phyloP scores from a whole-genome alignment of 331 rosid genomes.

The Rosa hybrid region DNA sequence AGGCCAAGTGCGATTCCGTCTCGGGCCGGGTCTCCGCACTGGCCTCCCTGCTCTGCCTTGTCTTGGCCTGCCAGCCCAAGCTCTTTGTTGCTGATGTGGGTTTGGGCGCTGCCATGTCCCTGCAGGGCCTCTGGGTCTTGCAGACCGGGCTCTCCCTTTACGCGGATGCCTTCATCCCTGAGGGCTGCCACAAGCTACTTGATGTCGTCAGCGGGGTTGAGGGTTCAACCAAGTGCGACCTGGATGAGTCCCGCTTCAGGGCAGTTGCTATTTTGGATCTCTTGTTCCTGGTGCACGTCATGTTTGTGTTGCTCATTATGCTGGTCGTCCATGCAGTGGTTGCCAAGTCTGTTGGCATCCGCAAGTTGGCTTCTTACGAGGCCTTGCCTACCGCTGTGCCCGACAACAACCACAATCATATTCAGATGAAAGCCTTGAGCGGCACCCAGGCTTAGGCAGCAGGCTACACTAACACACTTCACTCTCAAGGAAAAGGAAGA shows the following conservation, averaged over 20 bases:
- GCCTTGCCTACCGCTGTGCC: constrained; percentile 53
- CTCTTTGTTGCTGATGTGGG: constrained; percentile 69
- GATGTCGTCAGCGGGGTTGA: constrained; percentile 76
- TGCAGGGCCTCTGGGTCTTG: constrained; percentile 78
- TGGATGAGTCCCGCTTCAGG: constrained; percentile 70
- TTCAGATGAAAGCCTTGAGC: constrained; percentile 87
- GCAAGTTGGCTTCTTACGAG: constrained; percentile 78
- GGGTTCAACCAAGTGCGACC: constrained; percentile 84
- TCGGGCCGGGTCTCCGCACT: constrained; percentile 53
- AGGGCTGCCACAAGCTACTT: constrained; percentile 81
- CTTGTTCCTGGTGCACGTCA: constrained; percentile 56
- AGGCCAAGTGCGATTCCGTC: constrained; percentile 73
- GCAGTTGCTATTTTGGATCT: constrained; percentile 82
- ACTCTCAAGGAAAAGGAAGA: too few relatives aligned
- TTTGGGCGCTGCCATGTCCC: constrained; percentile 55
- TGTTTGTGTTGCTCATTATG: constrained; percentile 57
- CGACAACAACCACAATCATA: constrained; percentile 56
- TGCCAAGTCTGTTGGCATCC: constrained; percentile 43
- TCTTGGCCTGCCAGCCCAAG: constrained; percentile 61
- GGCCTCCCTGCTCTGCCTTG: constrained; percentile 43
- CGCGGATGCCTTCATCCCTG: constrained; percentile 83
- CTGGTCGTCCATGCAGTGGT: constrained; percentile 49
- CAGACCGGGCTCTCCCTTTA: constrained; percentile 83
- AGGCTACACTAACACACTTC: too few relatives aligned
- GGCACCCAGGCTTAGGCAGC: constrained; percentile 82